These are phyloP conservation scores for Hysterangium stoloniferum DNA, from an alignment of 768 basidiomycete genomes.

Conservation along the genomic window DNA sequence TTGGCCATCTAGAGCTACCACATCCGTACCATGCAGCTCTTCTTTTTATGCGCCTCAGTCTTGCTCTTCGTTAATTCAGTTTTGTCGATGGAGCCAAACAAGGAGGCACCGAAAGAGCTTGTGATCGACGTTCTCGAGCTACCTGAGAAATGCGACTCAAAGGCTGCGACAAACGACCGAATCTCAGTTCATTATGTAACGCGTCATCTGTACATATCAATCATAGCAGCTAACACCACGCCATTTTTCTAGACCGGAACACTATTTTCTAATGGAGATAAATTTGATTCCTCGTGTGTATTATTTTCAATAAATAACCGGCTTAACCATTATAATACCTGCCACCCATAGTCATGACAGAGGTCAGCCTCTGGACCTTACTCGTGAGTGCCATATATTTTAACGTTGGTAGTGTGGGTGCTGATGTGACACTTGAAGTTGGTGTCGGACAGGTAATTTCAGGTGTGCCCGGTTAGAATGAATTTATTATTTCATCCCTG, in stretches of 20 bases:
- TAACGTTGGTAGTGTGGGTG: background rate
- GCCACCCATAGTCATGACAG: slow-evolving; percentile 52
- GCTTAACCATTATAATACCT: background rate
- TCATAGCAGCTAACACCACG: background rate
- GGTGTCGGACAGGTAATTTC: slow-evolving; percentile 75
- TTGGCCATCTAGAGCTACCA: no score
- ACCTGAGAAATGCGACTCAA: slow-evolving; percentile 49
- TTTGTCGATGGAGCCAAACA: slow-evolving; percentile 37
- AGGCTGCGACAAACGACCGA: slow-evolving; percentile 52
- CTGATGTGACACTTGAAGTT: slow-evolving; percentile 34
- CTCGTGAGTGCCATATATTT: slow-evolving; percentile 40
- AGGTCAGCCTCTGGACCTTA: slow-evolving; percentile 65
- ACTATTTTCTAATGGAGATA: slow-evolving; percentile 61
- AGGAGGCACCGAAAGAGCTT: slow-evolving; percentile 51
- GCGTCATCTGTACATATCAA: slow-evolving; percentile 27
- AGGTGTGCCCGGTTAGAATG: slow-evolving; percentile 21
- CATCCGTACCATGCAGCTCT: background rate
- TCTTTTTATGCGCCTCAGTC: slow-evolving; percentile 21
- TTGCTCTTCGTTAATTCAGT: slow-evolving; percentile 42
- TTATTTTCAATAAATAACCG: background rate
- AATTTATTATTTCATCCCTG: background rate
- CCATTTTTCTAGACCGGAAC: slow-evolving; percentile 61
- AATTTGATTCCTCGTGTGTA: slow-evolving; percentile 83
- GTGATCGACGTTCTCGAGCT: slow-evolving; percentile 51
- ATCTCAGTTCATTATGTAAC: slow-evolving; percentile 79